phyloP scores from a whole-genome alignment of 331 rosid species.

The Ulmus americana region DNA sequence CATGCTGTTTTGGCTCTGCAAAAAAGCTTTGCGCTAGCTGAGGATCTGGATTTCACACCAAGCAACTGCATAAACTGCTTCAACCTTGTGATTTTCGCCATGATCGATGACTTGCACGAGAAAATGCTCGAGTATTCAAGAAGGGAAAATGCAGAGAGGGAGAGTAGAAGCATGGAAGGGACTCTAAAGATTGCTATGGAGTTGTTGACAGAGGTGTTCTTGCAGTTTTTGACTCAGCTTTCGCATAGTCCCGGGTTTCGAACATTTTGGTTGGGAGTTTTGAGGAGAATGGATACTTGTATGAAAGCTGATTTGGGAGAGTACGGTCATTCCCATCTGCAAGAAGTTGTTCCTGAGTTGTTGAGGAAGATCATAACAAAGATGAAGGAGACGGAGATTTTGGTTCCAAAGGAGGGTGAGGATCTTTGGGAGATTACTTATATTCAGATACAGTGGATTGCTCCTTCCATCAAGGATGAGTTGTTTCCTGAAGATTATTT shows the following conservation, averaged over 20 bases:
- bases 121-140: slow-evolving; percentile 88
- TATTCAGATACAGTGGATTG: slow-evolving; percentile 89
- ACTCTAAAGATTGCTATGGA: slow-evolving; percentile 81
- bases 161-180: slow-evolving; percentile 87
- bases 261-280: slow-evolving; percentile 79
- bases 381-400: slow-evolving; percentile 59
- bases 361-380: slow-evolving; percentile 54
- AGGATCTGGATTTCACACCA: slow-evolving; percentile 50
- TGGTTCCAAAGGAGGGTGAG: slow-evolving; percentile 53
- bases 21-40: slow-evolving; percentile 58
- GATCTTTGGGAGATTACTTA: slow-evolving; percentile 80
- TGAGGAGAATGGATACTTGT: slow-evolving; percentile 91
- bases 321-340: slow-evolving; percentile 53
- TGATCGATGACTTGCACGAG: slow-evolving; percentile 89
- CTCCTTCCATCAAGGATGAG: slow-evolving; percentile 74
- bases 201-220: slow-evolving; percentile 55
- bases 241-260: slow-evolving; percentile 50
- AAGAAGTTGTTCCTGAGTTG: slow-evolving; percentile 53
- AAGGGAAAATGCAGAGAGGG: slow-evolving; percentile 79
- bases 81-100: slow-evolving; percentile 71
- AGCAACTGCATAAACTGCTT: slow-evolving; percentile 57
- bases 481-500: slow-evolving; percentile 51
- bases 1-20: slow-evolving; percentile 61
- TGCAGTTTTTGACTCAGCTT: slow-evolving; percentile 51
- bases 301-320: slow-evolving; percentile 82